Evolutionary conservation across 2,329 filamentous ascomycete species (phyloP), one percentile per base, ranked within the genome.

Genomic region (Penicillium sp.): DNA sequence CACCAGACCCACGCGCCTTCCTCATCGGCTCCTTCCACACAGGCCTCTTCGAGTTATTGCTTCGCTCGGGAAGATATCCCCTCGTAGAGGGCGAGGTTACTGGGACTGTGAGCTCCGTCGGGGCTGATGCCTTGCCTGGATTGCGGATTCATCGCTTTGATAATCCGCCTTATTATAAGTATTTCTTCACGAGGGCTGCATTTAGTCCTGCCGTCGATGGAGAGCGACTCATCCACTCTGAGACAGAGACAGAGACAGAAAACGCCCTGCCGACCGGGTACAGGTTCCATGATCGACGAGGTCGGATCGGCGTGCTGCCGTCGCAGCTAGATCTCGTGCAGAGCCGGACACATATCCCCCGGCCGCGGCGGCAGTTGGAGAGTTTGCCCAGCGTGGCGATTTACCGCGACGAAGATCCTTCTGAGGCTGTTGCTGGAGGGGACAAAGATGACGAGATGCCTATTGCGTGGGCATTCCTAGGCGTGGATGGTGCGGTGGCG

Each of bases 401-500:
- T 5, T 79, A 79, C 59, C 34, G 34, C 28, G 65, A 67, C 55
- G 1, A n/a, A 5, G 55, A 63, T 17, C 12, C 49, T 14, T 38
- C 28, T 20, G 15, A 22, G 15, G 49, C n/a, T 28, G 7, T 31
- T 31, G 2, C 31, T 10, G 49, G 58, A 6, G 54, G 14, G n/a
- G 22, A 42, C 35, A 31, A n/a, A 8, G 37, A 35, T 2, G 61
- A 67, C 17, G 69, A 71, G 41, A 66, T 65, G 55, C 76, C 77
- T 12, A 66, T 80, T 55, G 77, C 71, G 2, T 80, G 78, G 78
- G 74, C 68, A 0, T 78, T 79, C 45, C 60, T 80, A 4, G 70
- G 72, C 4, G 60, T 71, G 20, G 78, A 80, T 59, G 76, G 72
- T 3, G 71, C 71, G 11, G 51, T 80, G 14, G 69, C 73, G 11